Percentiles rank a stretch among this genome's conserved stretches.
These are phyloP conservation scores for Solanum raphanifolium DNA, from an alignment of 257 asterid genomes.

Conservation along the genomic window DNA sequence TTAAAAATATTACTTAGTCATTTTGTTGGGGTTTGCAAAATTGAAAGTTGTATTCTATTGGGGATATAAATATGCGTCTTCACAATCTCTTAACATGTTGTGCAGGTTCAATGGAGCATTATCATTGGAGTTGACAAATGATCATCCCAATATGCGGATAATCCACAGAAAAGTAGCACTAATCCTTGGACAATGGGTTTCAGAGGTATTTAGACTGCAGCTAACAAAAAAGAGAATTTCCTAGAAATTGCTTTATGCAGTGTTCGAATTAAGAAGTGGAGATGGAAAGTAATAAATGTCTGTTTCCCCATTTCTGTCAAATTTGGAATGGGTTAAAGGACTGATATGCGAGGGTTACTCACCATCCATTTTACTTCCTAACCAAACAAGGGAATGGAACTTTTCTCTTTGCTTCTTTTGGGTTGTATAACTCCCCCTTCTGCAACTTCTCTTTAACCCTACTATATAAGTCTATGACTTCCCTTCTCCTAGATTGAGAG, in stretches of 20 bases:
- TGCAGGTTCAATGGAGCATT: conserved; percentile 92
- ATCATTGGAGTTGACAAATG: conserved; percentile 70
- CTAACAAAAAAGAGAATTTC: not conserved
- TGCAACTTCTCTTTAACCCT: not conserved
- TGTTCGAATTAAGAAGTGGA: not conserved
- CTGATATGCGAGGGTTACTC: not conserved
- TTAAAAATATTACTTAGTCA: not conserved
- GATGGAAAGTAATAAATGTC: not conserved
- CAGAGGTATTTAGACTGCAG: conserved; percentile 56
- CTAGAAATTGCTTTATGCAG: not conserved
- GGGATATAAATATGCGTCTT: not conserved
- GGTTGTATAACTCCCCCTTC: not conserved
- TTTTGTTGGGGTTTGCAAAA: not conserved
- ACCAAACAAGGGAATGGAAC: not conserved
- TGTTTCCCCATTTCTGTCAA: not conserved
- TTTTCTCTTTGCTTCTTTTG: not conserved
- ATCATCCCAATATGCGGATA: conserved; percentile 86
- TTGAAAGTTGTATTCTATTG: not conserved
- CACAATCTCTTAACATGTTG: conserved; percentile 9
- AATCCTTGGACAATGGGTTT: conserved; percentile 98
- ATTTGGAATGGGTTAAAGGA: not conserved
- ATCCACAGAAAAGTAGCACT: conserved; percentile 92
- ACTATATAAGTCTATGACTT: not conserved
- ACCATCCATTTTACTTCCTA: not conserved
- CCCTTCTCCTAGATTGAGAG: not conserved